phyloP scores from a whole-genome alignment of 129 eudicot species.

The Calendula officinalis region DNA sequence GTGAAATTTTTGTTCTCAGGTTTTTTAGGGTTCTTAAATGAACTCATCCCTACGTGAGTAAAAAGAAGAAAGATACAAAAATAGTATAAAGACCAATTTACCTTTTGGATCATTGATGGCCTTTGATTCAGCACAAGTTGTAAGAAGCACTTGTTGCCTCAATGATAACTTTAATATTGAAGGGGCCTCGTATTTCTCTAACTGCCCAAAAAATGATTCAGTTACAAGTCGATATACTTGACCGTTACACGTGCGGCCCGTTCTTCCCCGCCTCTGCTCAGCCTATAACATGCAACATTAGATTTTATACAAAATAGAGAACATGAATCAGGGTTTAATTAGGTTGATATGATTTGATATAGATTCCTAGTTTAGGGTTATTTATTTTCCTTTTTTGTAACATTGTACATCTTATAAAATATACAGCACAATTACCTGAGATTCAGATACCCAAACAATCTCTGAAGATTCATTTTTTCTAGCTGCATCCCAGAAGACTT shows the following conservation, averaged over 20 bases:
- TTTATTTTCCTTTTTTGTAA: too few relatives aligned
- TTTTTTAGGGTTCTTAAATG: too few relatives aligned
- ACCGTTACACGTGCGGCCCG: conserved; percentile 98
- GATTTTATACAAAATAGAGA: background rate
- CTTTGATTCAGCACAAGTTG: conserved; percentile 86
- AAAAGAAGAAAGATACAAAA: background rate
- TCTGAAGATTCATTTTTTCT: conserved; percentile 61
- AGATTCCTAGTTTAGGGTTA: too few relatives aligned
- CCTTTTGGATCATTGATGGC: conserved; percentile 85
- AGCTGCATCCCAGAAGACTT: conserved; percentile 84
- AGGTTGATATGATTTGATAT: too few relatives aligned
- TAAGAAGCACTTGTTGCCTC: conserved; percentile 77
- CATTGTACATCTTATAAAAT: too few relatives aligned
- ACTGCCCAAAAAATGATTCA: conserved; percentile 62
- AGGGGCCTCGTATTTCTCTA: conserved; percentile 71
- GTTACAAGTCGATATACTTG: conserved; percentile 79
- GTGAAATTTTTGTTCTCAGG: too few relatives aligned
- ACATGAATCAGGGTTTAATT: too few relatives aligned
- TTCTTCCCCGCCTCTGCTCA: conserved; percentile 90
- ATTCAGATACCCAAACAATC: conserved; percentile 91
- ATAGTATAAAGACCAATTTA: conserved; percentile 20
- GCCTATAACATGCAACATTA: conserved; percentile 50
- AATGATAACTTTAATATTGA: conserved; percentile 76
- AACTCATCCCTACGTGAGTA: background rate
- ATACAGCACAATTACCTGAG: conserved; percentile 55